These are phyloP conservation scores for Tetracladium marchalianum DNA, from an alignment of 495 filamentous ascomycete genomes.

Conservation along the genomic window DNA sequence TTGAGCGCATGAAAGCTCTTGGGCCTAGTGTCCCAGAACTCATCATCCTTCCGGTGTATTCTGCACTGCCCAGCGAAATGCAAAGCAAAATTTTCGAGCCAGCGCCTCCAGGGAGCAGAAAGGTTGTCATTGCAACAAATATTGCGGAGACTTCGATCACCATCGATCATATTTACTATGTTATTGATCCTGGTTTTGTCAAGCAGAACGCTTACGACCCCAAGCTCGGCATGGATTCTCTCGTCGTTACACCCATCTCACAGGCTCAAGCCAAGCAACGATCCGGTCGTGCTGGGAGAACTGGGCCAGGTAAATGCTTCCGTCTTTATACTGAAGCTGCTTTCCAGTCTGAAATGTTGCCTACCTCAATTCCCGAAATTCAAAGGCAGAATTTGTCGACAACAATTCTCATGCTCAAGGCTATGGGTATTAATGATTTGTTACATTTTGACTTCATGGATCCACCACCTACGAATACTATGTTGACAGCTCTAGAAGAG, in stretches of 20 bases:
- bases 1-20: constrained; percentile 92
- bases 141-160: constrained; percentile 98
- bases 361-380: constrained; percentile 91
- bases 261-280: constrained; percentile 96
- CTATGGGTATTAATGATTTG: constrained; percentile 97
- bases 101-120: constrained; percentile 76
- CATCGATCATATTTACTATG: constrained; percentile 95
- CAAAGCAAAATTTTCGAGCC: constrained; percentile 93
- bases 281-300: constrained; percentile 85
- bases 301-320: constrained; percentile 94
- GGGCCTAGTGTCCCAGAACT: constrained; percentile 87
- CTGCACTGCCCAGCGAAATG: constrained; percentile 84
- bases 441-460: constrained; percentile 99
- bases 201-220: constrained; percentile 97
- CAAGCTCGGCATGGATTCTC: constrained; percentile 93
- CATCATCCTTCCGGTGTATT: constrained; percentile 90
- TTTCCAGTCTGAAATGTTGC: constrained; percentile 94
- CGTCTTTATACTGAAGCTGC: constrained; percentile 92
- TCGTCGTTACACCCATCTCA: constrained; percentile 90
- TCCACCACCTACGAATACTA: constrained; percentile 91
- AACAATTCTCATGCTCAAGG: constrained; percentile 97
- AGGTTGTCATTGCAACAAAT: constrained; percentile 97
- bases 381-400: constrained; percentile 89
- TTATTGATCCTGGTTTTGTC: constrained; percentile 93
- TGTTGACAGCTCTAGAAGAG: constrained; percentile 93